These are phyloP conservation scores for Neurospora africana DNA, from an alignment of 495 filamentous ascomycete genomes.

Conservation along the genomic window DNA sequence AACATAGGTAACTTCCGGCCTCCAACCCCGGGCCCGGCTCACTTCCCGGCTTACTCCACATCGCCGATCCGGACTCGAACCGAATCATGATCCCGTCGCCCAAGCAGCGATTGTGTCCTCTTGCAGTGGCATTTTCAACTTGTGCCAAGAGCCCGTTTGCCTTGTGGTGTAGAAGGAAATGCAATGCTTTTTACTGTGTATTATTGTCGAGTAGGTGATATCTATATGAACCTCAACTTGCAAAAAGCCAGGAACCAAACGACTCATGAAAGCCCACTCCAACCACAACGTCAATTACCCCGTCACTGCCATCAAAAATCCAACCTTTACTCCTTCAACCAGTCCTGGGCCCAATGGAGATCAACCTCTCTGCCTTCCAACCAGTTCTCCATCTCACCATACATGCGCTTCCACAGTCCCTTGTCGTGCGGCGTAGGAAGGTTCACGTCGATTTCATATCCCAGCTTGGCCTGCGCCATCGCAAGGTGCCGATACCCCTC, in stretches of 20 bases:
- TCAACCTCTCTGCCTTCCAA: conserved; percentile 26
- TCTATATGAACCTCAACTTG: not conserved
- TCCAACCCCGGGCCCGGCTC: not conserved
- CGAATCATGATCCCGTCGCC: not conserved
- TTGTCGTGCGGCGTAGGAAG: conserved; percentile 27
- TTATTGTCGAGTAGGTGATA: not conserved
- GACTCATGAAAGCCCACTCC: not conserved
- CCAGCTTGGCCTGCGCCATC: conserved; percentile 33
- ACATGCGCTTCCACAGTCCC: conserved; percentile 28
- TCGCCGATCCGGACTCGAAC: not conserved
- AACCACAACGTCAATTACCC: not conserved
- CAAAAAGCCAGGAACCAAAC: not conserved
- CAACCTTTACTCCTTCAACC: not conserved
- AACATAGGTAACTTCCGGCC: not conserved
- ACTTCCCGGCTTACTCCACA: not conserved
- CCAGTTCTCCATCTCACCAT: conserved; percentile 36
- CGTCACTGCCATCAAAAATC: not conserved
- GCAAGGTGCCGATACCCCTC: conserved; percentile 49
- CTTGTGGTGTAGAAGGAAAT: not conserved
- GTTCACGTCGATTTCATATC: conserved; percentile 30
- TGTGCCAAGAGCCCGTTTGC: not conserved
- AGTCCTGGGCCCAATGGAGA: conserved; percentile 14
- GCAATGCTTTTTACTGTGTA: not conserved
- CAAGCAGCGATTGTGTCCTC: not conserved
- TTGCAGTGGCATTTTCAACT: not conserved